These are phyloP conservation scores for Fimicolochytrium jonesii DNA, from an alignment of 192 early-diverging fungal species.

Conservation along the genomic window DNA sequence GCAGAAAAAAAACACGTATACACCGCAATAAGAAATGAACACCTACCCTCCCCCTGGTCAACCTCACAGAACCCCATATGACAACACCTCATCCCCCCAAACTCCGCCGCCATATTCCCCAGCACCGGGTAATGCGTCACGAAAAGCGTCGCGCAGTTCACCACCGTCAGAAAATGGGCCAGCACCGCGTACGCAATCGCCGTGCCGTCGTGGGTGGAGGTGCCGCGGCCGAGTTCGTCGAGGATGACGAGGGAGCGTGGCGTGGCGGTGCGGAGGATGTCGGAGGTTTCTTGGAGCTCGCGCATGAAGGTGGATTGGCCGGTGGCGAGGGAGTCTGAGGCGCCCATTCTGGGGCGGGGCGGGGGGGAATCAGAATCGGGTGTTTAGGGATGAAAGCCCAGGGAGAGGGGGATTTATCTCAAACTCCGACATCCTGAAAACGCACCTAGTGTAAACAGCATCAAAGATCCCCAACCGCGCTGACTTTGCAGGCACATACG, in stretches of 20 bases:
- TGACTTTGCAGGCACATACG: constrained; percentile 64
- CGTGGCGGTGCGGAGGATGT: constrained; percentile 30
- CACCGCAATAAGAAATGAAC: too few species aligned
- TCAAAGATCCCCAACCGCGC: constrained; percentile 67
- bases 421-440: too few species aligned
- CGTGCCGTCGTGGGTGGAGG: constrained; percentile 70
- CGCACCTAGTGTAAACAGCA: constrained; percentile 55
- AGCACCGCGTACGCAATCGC: constrained; percentile 71
- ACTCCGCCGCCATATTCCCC: constrained; percentile 14
- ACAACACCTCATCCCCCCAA: constrained; percentile 17
- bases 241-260: constrained; percentile 61
- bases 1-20: background rate
- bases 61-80: constrained; percentile 40
- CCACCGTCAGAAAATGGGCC: constrained; percentile 46
- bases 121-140: constrained; percentile 70
- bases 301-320: constrained; percentile 73
- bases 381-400: too few species aligned
- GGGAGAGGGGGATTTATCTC: too few species aligned
- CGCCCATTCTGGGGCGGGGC: constrained; percentile 50
- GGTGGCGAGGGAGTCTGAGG: constrained; percentile 58
- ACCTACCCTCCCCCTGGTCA: background rate
- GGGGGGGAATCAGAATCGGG: too few species aligned
- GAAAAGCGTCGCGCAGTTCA: constrained; percentile 60
- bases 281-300: constrained; percentile 42
- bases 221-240: constrained; percentile 79